Conservation (phyloP, 257 asterid genomes). For the Solanum clarkiae region DNA sequence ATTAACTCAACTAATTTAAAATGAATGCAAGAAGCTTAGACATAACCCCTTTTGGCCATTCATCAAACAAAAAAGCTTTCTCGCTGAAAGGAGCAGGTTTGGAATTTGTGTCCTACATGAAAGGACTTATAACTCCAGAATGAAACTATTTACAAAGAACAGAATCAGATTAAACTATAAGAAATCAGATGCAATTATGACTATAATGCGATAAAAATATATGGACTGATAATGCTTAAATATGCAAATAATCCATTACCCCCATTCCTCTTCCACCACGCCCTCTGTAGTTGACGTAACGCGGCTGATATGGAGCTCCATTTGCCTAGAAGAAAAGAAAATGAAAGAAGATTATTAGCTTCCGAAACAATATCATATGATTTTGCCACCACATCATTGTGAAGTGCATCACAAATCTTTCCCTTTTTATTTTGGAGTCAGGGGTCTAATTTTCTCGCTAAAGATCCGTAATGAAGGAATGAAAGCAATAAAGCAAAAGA, state of each 20-base stretch:
- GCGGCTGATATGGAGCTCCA: slow-evolving; percentile 50
- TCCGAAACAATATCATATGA: not conserved
- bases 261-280: slow-evolving; percentile 91
- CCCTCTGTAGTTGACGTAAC: slow-evolving; percentile 67
- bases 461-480: not conserved
- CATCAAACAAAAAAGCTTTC: not conserved
- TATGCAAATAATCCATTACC: slow-evolving; percentile 20
- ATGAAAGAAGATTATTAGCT: slow-evolving; percentile 8
- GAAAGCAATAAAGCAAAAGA: not conserved
- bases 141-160: not conserved
- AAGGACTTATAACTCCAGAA: not conserved
- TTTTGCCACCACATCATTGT: not conserved
- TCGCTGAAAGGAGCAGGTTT: not conserved
- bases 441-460: not conserved
- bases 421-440: not conserved
- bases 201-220: not conserved
- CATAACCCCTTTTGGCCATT: not conserved
- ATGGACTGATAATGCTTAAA: not conserved
- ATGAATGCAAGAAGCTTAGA: not conserved
- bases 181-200: not conserved
- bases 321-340: slow-evolving; percentile 36
- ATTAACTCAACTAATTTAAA: not conserved
- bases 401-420: not conserved
- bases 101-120: not conserved
- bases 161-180: not conserved